Percentiles rank a stretch among this genome's conserved stretches.
Evolutionary conservation across 352 stramenopile genomes (phyloP).

Genomic region (Pythium dissimile): DNA sequence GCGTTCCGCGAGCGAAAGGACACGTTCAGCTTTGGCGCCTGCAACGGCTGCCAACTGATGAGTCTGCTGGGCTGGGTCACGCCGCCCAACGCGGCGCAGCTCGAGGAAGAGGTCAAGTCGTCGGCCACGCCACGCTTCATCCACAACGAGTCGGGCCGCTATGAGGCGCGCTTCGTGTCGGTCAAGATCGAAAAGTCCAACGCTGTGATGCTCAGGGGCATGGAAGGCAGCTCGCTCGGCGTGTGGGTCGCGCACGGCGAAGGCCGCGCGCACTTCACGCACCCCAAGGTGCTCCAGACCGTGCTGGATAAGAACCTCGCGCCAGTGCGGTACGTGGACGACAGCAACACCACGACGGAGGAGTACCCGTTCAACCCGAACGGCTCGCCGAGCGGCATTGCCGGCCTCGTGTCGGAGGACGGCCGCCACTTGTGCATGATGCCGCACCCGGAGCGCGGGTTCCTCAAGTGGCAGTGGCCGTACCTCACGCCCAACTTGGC

Average conservation of each 20-base stretch:
- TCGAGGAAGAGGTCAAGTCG: slow-evolving; percentile 52
- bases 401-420: slow-evolving; percentile 95
- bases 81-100: slow-evolving; percentile 40
- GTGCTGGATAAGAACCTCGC: slow-evolving; percentile 92
- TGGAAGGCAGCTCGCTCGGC: slow-evolving; percentile 95
- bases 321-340: slow-evolving; percentile 97
- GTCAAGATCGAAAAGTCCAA: slow-evolving; percentile 95
- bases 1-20: slow-evolving; percentile 93
- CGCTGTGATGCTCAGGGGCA: slow-evolving; percentile 97
- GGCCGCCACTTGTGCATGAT: slow-evolving; percentile 99
- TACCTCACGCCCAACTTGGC: slow-evolving; percentile 90
- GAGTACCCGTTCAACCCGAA: slow-evolving; percentile 99
- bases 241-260: slow-evolving; percentile 96
- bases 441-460: slow-evolving; percentile 98
- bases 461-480: slow-evolving; percentile 98
- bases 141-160: slow-evolving; percentile 95
- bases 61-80: slow-evolving; percentile 97
- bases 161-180: slow-evolving; percentile 97
- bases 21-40: slow-evolving; percentile 99
- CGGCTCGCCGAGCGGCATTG: slow-evolving; percentile 95
- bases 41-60: slow-evolving; percentile 99
- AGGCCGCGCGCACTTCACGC: slow-evolving; percentile 95
- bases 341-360: slow-evolving; percentile 92
- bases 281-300: slow-evolving; percentile 84
- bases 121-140: slow-evolving; percentile 92